Conservation (phyloP, 352 stramenopile species). For the Thraustotheca clavata region DNA sequence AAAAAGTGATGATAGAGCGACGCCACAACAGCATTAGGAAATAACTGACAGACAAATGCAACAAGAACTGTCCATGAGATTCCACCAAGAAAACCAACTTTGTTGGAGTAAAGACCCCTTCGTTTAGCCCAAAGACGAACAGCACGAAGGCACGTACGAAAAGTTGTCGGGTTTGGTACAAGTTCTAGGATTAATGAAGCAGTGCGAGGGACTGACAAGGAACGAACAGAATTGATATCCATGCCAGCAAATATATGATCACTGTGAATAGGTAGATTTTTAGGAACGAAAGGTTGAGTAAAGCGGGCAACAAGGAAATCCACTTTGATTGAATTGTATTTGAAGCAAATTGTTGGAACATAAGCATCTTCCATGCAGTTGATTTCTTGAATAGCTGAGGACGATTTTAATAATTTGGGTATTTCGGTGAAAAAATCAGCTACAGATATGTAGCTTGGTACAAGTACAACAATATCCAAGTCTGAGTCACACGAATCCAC, state of each 20-base stretch:
- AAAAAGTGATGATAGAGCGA: conserved; percentile 76
- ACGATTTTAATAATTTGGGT: conserved; percentile 35
- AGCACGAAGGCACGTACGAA: conserved; percentile 60
- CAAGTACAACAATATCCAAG: conserved; percentile 66
- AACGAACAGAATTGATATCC: conserved; percentile 65
- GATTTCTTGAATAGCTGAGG: conserved; percentile 42
- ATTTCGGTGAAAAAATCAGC: conserved; percentile 65
- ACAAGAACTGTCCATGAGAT: conserved; percentile 83
- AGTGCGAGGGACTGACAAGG: conserved; percentile 65
- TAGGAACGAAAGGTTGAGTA: conserved; percentile 53
- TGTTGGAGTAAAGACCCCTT: conserved; percentile 79
- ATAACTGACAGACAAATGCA: conserved; percentile 82
- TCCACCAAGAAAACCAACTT: conserved; percentile 67
- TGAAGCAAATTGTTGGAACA: conserved; percentile 65
- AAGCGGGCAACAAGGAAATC: conserved; percentile 74
- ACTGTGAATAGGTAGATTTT: conserved; percentile 65
- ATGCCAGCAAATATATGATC: conserved; percentile 65
- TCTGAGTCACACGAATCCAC: conserved; percentile 66
- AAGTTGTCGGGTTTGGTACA: conserved; percentile 61
- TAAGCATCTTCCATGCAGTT: conserved; percentile 64
- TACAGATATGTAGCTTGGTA: conserved; percentile 49
- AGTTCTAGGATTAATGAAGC: conserved; percentile 74
- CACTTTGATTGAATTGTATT: conserved; percentile 54
- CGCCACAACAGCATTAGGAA: conserved; percentile 62
- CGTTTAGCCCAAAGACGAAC: conserved; percentile 66